Conservation (phyloP, 495 filamentous ascomycete species). For the Sphaerosporella brunnea region DNA sequence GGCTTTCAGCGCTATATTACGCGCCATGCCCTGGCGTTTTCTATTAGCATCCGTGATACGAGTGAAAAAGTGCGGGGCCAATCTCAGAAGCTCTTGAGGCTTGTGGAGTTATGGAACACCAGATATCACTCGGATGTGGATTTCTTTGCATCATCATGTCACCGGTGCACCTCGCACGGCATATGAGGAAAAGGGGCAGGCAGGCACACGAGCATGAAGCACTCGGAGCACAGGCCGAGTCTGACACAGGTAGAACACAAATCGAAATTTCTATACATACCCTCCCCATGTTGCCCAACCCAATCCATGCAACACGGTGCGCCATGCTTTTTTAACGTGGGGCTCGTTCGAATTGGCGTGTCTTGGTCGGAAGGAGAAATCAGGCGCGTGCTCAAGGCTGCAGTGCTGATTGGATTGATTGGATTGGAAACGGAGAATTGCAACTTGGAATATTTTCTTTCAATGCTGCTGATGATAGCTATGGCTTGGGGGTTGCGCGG, state of each 20-base stretch:
- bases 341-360: too few relatives aligned
- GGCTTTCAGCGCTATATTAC: constrained; percentile 65
- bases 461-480: too few relatives aligned
- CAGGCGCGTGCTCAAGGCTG: too few relatives aligned
- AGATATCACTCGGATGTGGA: neutral
- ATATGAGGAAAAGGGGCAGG: neutral
- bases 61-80: neutral
- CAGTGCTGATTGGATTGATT: too few relatives aligned
- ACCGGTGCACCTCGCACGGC: neutral
- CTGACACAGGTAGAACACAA: too few relatives aligned
- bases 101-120: neutral
- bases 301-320: constrained; percentile 68
- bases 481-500: too few relatives aligned
- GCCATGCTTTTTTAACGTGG: neutral
- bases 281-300: constrained; percentile 79
- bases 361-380: too few relatives aligned
- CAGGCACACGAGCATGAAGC: neutral
- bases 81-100: neutral
- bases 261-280: constrained; percentile 34
- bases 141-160: neutral
- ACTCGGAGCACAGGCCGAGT: too few relatives aligned
- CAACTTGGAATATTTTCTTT: too few relatives aligned
- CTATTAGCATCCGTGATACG: neutral
- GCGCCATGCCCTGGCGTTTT: constrained; percentile 55
- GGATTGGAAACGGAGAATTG: too few relatives aligned